Conservation (phyloP, 805 yeast species). For the Metschnikowia kofuensis region DNA sequence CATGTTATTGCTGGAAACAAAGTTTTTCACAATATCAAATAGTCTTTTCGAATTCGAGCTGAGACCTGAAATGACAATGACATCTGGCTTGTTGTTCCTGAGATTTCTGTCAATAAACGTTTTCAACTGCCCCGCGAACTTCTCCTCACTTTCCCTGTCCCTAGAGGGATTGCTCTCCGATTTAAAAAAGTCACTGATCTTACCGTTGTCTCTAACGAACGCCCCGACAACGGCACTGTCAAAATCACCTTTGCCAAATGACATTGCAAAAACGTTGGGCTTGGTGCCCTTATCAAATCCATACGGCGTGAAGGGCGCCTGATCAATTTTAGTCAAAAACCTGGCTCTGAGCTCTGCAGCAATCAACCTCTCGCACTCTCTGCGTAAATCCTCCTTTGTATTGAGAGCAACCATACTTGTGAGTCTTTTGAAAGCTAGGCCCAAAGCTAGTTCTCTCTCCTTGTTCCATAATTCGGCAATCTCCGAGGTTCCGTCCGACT, state of each 20-base stretch:
- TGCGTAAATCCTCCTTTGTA: constrained; percentile 78
- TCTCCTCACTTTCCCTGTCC: constrained; percentile 41
- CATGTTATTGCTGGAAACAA: constrained; percentile 55
- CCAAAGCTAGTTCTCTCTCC: constrained; percentile 65
- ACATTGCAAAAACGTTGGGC: constrained; percentile 78
- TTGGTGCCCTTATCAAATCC: constrained; percentile 75
- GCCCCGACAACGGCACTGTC: constrained; percentile 86
- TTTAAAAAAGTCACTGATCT: constrained; percentile 71
- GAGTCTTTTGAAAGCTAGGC: constrained; percentile 63
- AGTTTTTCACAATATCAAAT: constrained; percentile 50
- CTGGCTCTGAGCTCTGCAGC: constrained; percentile 66
- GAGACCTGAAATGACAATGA: constrained; percentile 85
- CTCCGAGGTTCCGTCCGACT: constrained; percentile 77
- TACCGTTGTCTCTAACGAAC: constrained; percentile 75
- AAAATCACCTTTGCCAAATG: constrained; percentile 83
- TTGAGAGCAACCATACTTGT: constrained; percentile 66
- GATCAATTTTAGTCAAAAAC: constrained; percentile 74
- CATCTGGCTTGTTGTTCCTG: constrained; percentile 66
- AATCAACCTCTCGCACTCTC: constrained; percentile 69
- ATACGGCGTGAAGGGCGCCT: constrained; percentile 87
- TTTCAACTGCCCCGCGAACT: constrained; percentile 60
- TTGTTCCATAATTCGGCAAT: constrained; percentile 78
- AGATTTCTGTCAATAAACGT: constrained; percentile 62
- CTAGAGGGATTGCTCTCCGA: constrained; percentile 68
- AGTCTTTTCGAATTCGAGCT: constrained; percentile 68